These are phyloP conservation scores for Sporormia fimetaria DNA, from an alignment of 495 filamentous ascomycete species.

Conservation along the genomic window DNA sequence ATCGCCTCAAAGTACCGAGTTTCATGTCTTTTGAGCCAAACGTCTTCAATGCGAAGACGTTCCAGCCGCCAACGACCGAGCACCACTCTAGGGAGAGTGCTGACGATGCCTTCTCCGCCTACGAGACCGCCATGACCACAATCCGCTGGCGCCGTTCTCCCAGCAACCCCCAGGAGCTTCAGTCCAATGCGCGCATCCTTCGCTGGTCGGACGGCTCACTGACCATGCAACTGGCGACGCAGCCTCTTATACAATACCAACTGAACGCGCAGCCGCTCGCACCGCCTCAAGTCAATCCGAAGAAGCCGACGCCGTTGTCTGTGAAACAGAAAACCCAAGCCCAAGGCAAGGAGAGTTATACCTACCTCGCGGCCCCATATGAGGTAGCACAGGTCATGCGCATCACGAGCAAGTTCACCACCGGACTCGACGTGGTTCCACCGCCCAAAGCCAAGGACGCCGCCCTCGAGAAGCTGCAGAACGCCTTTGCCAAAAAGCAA, in stretches of 20 bases:
- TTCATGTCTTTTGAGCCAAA: constrained; percentile 68
- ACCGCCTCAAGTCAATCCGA: constrained; percentile 42
- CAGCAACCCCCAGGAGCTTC: constrained; percentile 44
- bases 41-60: constrained; percentile 61
- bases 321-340: constrained; percentile 39
- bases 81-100: constrained; percentile 37
- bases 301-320: constrained; percentile 40
- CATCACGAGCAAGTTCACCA: constrained; percentile 68
- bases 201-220: constrained; percentile 78
- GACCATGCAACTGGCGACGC: constrained; percentile 62
- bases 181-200: constrained; percentile 67
- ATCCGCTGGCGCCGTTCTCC: constrained; percentile 61
- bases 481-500: constrained; percentile 51
- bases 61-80: constrained; percentile 49
- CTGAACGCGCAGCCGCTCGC: constrained; percentile 65
- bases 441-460: constrained; percentile 61
- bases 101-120: constrained; percentile 43
- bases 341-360: constrained; percentile 62
- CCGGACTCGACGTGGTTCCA: constrained; percentile 60
- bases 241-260: constrained; percentile 68
- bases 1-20: constrained; percentile 64
- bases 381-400: constrained; percentile 58
- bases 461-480: constrained; percentile 63
- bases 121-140: constrained; percentile 53
- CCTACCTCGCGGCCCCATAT: constrained; percentile 67